These are phyloP conservation scores for Metschnikowia amazonensis DNA, from an alignment of 805 yeast species.

Conservation along the genomic window DNA sequence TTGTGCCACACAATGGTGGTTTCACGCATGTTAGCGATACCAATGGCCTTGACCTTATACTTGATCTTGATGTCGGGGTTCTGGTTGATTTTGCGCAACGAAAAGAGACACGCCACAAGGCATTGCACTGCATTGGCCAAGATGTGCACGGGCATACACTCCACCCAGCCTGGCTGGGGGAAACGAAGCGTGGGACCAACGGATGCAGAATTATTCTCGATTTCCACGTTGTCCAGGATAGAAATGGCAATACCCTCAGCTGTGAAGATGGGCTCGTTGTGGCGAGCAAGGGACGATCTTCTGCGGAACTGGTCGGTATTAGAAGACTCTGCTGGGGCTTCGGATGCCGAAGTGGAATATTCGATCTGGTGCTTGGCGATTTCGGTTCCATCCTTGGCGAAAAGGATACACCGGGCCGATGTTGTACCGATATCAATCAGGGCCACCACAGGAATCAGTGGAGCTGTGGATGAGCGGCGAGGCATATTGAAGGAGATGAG, in stretches of 20 bases:
- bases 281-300: constrained; percentile 41
- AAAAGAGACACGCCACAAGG: constrained; percentile 58
- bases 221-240: constrained; percentile 53
- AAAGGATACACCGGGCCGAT: constrained; percentile 82
- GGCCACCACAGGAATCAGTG: constrained; percentile 47
- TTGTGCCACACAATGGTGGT: constrained; percentile 87
- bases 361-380: constrained; percentile 88
- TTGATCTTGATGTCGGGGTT: constrained; percentile 48
- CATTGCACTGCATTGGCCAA: constrained; percentile 79
- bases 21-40: constrained; percentile 95
- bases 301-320: constrained; percentile 46
- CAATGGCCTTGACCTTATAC: constrained; percentile 67
- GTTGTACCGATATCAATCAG: constrained; percentile 91
- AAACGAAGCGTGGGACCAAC: constrained; percentile 68
- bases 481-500: constrained; percentile 31
- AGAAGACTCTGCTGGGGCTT: constrained; percentile 39
- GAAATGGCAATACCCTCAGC: constrained; percentile 72
- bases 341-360: constrained; percentile 71
- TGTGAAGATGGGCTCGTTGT: constrained; percentile 58
- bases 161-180: constrained; percentile 91
- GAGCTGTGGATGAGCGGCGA: constrained; percentile 42
- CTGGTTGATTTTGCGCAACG: constrained; percentile 54
- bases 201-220: constrained; percentile 53
- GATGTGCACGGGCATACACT: constrained; percentile 83
- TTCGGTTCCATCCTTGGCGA: constrained; percentile 68